Evolutionary conservation across 2,329 filamentous ascomycete genomes (phyloP).

Genomic region (Cladophialophora yegresii): DNA sequence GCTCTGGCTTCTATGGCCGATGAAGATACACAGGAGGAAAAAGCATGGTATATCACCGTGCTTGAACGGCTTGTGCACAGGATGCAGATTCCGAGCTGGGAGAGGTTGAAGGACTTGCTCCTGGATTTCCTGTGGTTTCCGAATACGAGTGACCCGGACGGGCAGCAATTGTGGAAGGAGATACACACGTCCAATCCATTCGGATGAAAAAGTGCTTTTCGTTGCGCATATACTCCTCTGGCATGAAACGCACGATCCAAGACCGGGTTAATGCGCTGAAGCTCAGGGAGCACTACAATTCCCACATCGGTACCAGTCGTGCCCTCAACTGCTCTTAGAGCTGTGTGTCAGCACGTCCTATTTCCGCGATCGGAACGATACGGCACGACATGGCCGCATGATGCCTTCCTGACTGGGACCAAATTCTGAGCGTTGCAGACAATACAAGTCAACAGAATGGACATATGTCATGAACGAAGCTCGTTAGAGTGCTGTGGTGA

Average conservation of each 20-base stretch:
- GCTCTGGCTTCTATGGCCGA: constrained; percentile 41
- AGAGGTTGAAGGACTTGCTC: constrained; percentile 15
- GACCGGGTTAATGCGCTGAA: background rate
- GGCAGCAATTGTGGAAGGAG: constrained; percentile 18
- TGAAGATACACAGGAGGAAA: constrained; percentile 23
- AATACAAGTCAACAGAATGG: background rate
- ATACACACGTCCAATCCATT: constrained; percentile 22
- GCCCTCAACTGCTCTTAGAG: background rate
- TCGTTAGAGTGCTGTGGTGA: background rate
- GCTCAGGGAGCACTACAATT: background rate
- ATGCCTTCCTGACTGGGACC: background rate
- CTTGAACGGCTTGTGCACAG: constrained; percentile 20
- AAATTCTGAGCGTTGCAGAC: background rate
- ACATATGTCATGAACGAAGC: background rate
- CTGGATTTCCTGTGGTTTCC: constrained; percentile 26
- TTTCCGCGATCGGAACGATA: background rate
- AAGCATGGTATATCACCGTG: constrained; percentile 40
- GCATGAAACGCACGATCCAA: background rate
- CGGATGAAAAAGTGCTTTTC: background rate
- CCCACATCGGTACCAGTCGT: background rate
- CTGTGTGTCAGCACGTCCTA: background rate
- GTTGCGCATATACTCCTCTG: background rate
- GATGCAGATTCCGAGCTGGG: constrained; percentile 17
- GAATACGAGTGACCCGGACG: constrained; percentile 21
- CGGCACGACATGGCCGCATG: background rate